phyloP scores from a whole-genome alignment of 176 grass and related monocot species.

The Neostapfia colusana region DNA sequence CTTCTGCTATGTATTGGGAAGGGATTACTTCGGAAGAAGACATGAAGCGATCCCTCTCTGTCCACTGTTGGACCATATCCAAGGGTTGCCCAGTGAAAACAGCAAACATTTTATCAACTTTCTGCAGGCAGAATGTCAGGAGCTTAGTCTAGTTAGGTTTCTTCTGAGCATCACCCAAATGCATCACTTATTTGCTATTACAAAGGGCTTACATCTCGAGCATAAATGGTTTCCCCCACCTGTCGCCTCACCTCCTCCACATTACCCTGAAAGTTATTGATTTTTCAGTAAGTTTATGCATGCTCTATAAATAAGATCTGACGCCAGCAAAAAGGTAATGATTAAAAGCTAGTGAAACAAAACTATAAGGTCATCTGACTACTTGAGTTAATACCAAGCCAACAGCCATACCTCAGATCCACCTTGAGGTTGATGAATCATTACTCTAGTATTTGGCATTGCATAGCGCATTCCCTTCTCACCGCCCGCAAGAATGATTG shows the following conservation, averaged over 20 bases:
- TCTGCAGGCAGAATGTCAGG: constrained; percentile 51
- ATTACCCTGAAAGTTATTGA: constrained; percentile 51
- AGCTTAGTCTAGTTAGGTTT: constrained; percentile 16
- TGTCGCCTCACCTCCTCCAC: constrained; percentile 74
- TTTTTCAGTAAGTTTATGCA: constrained; percentile 12
- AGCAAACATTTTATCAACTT: constrained; percentile 98
- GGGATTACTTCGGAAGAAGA: constrained; percentile 76
- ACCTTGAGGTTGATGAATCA: constrained; percentile 98
- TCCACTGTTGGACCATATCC: constrained; percentile 82
- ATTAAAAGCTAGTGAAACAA: neutral
- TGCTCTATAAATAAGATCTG: neutral
- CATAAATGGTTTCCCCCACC: constrained; percentile 73
- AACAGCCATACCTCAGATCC: constrained; percentile 65
- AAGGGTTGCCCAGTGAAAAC: constrained; percentile 83
- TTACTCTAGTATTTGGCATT: constrained; percentile 95
- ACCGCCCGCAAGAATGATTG: constrained; percentile 85
- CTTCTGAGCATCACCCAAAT: neutral
- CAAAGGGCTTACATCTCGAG: constrained; percentile 60
- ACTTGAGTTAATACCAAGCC: constrained; percentile 10
- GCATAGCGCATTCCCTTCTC: constrained; percentile 97
- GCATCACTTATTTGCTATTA: neutral
- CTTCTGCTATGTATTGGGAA: neutral
- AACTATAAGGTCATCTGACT: constrained; percentile 7
- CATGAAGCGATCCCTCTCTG: constrained; percentile 90
- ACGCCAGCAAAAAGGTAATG: neutral